Evolutionary conservation across 139 green algal species (phyloP).

Genomic region (Tetradesmus obliquus): DNA sequence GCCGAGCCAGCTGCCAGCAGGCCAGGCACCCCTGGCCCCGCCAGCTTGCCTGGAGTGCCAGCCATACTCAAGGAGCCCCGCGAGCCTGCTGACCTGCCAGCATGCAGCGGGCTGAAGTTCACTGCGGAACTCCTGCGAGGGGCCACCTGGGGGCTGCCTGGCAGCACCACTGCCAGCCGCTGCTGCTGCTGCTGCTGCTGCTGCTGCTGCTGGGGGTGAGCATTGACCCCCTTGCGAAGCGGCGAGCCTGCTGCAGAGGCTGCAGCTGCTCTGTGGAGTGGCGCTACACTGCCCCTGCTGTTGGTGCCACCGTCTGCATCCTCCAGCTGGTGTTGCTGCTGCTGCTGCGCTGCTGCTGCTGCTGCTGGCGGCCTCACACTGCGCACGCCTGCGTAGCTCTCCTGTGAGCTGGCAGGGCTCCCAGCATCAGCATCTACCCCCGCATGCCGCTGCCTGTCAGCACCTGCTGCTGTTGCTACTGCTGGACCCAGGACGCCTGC

Average conservation of each 20-base stretch:
- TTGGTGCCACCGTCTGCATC: neutral
- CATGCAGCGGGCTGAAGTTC: constrained; percentile 40
- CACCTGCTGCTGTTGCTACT: neutral
- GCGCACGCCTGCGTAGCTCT: neutral
- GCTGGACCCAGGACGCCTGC: neutral
- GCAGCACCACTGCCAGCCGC: neutral
- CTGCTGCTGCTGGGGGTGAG: neutral
- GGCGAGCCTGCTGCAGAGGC: neutral
- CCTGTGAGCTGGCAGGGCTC: neutral
- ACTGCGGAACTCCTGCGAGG: neutral
- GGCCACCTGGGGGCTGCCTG: neutral
- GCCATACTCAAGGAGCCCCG: neutral
- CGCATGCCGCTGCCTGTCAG: neutral
- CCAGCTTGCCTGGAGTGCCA: neutral
- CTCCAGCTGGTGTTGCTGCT: neutral
- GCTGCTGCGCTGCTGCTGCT: neutral
- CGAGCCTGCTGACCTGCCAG: constrained; percentile 16
- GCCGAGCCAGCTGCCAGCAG: neutral
- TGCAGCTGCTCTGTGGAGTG: neutral
- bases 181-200: constrained; percentile 18
- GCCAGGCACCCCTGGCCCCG: neutral
- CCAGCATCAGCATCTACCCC: neutral
- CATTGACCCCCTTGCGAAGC: neutral
- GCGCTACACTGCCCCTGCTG: neutral
- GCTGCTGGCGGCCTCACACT: neutral